phyloP scores from a whole-genome alignment of 148 eudicot species.

The Persicaria tinctoria region DNA sequence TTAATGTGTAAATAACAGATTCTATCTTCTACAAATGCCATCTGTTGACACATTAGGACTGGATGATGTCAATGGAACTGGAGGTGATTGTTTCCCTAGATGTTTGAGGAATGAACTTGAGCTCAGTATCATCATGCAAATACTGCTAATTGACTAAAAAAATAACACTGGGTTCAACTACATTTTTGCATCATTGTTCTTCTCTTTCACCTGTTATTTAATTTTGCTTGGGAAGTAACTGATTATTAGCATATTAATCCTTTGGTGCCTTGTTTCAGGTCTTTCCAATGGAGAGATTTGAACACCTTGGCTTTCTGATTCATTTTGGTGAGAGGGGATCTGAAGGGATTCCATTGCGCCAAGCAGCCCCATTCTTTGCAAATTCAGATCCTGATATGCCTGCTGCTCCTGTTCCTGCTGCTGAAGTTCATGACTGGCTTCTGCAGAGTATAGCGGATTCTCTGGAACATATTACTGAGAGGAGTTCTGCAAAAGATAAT shows the following conservation, averaged over 20 bases:
- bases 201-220: background rate
- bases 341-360: constrained; percentile 69
- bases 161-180: background rate
- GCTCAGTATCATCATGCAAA: background rate
- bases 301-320: constrained; percentile 76
- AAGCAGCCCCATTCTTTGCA: constrained; percentile 85
- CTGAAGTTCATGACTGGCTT: constrained; percentile 91
- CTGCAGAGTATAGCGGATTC: constrained; percentile 65
- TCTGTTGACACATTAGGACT: background rate
- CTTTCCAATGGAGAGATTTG: constrained; percentile 88
- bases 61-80: background rate
- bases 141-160: no score
- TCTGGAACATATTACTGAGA: constrained; percentile 73
- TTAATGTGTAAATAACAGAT: background rate
- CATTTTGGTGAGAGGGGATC: constrained; percentile 82
- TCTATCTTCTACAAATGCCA: background rate
- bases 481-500: constrained; percentile 66
- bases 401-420: constrained; percentile 85
- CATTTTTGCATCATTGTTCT: background rate
- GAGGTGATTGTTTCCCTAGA: background rate
- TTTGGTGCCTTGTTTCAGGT: constrained; percentile 37
- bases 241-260: background rate
- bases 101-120: background rate
- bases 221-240: background rate
- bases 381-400: constrained; percentile 99